These are phyloP conservation scores for Podosphaera fusca DNA, from an alignment of 2,329 filamentous ascomycete genomes.

Conservation along the genomic window DNA sequence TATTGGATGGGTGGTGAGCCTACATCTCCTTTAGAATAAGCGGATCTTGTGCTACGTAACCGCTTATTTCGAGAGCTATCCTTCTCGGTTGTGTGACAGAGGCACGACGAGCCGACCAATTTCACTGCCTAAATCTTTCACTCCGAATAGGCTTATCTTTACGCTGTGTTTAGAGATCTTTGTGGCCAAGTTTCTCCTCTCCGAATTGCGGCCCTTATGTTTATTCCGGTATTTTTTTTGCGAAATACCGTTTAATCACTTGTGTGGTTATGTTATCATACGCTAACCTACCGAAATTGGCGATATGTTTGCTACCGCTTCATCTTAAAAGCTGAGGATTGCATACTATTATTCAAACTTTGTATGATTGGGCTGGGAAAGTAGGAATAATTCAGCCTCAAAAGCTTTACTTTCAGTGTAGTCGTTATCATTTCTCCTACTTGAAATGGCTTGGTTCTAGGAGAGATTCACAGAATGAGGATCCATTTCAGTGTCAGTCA, in stretches of 20 bases:
- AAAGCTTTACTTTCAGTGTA: neutral
- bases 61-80: too few relatives aligned
- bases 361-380: neutral
- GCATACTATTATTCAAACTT: neutral
- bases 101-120: too few relatives aligned
- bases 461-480: neutral
- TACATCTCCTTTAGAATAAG: too few relatives aligned
- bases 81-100: too few relatives aligned
- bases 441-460: neutral
- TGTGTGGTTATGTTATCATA: neutral
- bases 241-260: neutral
- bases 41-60: too few relatives aligned
- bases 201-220: neutral
- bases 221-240: neutral
- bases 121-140: too few relatives aligned
- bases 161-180: neutral
- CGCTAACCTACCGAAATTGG: neutral
- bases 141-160: neutral
- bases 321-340: neutral
- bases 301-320: neutral
- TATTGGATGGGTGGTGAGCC: too few relatives aligned
- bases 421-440: neutral
- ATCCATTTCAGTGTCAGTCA: conserved; percentile 1
- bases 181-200: neutral
- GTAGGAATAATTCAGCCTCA: neutral